Conservation (phyloP, 2,329 filamentous ascomycete genomes). For the Fusarium beomiforme region DNA sequence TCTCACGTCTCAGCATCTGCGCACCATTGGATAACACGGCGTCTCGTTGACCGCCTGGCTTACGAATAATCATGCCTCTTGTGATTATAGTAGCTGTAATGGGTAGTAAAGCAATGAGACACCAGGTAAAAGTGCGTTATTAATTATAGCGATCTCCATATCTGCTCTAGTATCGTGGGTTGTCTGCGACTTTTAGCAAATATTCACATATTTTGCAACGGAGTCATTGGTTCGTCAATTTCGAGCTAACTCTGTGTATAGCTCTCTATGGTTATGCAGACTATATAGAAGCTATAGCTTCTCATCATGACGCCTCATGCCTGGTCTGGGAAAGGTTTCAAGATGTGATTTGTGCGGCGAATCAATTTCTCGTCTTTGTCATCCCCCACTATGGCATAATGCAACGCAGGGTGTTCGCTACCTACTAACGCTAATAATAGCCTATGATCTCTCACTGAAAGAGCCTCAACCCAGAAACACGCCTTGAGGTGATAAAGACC, state of each 20-base stretch:
- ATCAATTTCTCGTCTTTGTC: slow-evolving; percentile 36
- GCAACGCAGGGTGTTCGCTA: neutral
- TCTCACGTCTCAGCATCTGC: slow-evolving; percentile 34
- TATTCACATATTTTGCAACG: neutral
- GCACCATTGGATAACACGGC: slow-evolving; percentile 32
- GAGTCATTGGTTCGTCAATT: neutral
- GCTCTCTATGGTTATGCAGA: neutral
- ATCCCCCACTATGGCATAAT: slow-evolving; percentile 13
- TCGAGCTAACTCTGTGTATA: neutral
- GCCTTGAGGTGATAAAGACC: neutral
- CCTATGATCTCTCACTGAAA: neutral
- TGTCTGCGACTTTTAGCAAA: neutral
- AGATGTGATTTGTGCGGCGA: slow-evolving; percentile 19
- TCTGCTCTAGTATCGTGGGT: neutral
- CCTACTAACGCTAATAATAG: neutral
- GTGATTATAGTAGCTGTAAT: neutral
- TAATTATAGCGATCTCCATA: slow-evolving; percentile 1
- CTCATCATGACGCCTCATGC: slow-evolving; percentile 7
- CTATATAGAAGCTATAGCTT: neutral
- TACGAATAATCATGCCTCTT: slow-evolving; percentile 22
- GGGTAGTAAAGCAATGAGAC: slow-evolving; percentile 9
- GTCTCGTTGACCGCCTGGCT: slow-evolving; percentile 28
- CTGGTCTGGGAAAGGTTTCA: neutral
- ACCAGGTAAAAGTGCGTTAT: neutral
- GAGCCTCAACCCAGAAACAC: neutral